Evolutionary conservation across 805 yeast species (phyloP).

Genomic region (Kluyveromyces nonfermentans): DNA sequence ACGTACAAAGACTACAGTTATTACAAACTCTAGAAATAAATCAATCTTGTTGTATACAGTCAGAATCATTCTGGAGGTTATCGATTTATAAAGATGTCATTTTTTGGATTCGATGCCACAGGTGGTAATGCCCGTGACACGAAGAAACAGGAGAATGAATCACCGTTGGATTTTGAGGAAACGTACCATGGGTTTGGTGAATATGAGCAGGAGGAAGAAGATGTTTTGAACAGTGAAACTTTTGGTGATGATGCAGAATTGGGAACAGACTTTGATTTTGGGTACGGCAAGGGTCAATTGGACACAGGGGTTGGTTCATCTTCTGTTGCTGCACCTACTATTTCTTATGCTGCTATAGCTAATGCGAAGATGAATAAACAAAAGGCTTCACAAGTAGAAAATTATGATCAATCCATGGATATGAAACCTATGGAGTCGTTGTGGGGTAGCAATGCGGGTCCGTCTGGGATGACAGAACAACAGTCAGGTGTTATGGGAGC

Average conservation of each 20-base stretch:
- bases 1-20: not conserved
- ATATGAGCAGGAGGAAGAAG: constrained; percentile 65
- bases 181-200: constrained; percentile 75
- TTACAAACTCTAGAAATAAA: not conserved
- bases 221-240: constrained; percentile 31
- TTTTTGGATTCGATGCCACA: constrained; percentile 28
- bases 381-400: not conserved
- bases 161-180: constrained; percentile 67
- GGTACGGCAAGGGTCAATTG: constrained; percentile 18
- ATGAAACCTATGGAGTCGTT: constrained; percentile 64
- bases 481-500: constrained; percentile 20
- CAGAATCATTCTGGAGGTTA: not conserved
- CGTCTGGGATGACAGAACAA: constrained; percentile 7
- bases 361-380: constrained; percentile 27
- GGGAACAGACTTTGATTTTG: constrained; percentile 31
- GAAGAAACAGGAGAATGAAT: constrained; percentile 7
- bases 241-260: constrained; percentile 26
- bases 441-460: constrained; percentile 38
- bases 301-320: not conserved
- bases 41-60: no score
- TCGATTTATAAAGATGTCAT: constrained; percentile 19
- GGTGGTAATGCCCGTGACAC: constrained; percentile 7
- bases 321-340: constrained; percentile 1
- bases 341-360: constrained; percentile 30
- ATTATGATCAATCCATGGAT: constrained; percentile 19